phyloP scores from a whole-genome alignment of 2,329 filamentous ascomycete species.

The Colletotrichum tropicicola region DNA sequence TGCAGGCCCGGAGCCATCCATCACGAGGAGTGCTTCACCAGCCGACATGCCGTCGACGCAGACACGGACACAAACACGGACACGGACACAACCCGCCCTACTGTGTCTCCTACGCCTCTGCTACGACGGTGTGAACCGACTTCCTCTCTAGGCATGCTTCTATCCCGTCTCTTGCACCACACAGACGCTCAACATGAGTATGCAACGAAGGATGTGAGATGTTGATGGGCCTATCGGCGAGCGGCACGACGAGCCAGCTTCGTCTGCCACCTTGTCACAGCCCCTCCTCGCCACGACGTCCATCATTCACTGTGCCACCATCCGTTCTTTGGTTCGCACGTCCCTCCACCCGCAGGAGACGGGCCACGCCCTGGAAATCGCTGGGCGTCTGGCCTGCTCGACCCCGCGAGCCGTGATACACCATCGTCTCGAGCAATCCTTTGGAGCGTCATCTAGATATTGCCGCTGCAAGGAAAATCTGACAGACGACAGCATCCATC shows the following conservation, averaged over 20 bases:
- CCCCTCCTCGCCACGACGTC: slow-evolving; percentile 1
- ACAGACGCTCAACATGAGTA: background rate
- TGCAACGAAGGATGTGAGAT: background rate
- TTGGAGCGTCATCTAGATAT: background rate
- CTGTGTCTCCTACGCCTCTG: background rate
- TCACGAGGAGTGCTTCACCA: background rate
- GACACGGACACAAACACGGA: too few relatives aligned
- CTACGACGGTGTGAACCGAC: background rate
- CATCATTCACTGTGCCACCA: background rate
- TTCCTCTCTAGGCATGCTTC: background rate
- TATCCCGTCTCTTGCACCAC: slow-evolving; percentile 3
- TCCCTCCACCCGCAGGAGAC: background rate
- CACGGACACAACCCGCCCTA: background rate
- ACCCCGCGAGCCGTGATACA: background rate
- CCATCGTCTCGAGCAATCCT: background rate
- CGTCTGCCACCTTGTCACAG: background rate
- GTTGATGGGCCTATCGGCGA: slow-evolving; percentile 5
- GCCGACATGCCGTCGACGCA: background rate
- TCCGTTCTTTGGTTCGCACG: slow-evolving; percentile 6
- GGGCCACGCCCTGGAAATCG: background rate
- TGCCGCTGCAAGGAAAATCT: background rate
- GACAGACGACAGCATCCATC: background rate
- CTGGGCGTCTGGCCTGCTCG: background rate
- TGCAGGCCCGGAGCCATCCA: background rate
- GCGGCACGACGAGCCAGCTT: slow-evolving; percentile 1